Conservation (phyloP, 83 land plant genomes). For the Isoetes engelmannii region DNA sequence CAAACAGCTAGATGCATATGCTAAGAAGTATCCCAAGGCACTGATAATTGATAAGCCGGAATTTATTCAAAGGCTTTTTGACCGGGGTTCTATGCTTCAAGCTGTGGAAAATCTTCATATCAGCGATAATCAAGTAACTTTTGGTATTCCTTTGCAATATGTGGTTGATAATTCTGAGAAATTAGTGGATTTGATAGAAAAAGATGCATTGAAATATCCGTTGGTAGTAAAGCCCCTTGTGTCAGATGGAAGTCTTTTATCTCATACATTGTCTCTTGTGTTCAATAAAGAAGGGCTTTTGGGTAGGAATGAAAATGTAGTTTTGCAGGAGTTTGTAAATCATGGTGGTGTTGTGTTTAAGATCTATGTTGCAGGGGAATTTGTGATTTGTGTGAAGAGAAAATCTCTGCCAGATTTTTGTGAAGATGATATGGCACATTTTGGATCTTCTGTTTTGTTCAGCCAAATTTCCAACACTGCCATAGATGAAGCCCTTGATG, state of each 20-base stretch:
- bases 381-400: neutral
- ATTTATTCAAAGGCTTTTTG: neutral
- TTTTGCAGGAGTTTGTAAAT: neutral
- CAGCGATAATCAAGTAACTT: neutral
- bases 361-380: neutral
- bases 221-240: neutral
- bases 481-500: no score
- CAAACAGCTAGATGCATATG: neutral
- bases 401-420: neutral
- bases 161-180: no score
- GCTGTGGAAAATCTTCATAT: neutral
- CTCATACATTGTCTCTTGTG: neutral
- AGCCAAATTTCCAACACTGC: neutral
- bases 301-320: neutral
- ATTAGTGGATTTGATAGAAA: neutral
- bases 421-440: neutral
- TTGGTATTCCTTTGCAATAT: neutral
- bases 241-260: neutral
- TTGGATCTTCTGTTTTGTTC: neutral
- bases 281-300: neutral
- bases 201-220: neutral
- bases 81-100: neutral
- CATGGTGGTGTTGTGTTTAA: conserved; percentile 1
- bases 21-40: neutral
- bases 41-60: neutral